Percentiles rank a stretch among this genome's conserved stretches.
These are phyloP conservation scores for Salvia sclarea DNA, from an alignment of 305 asterid species.

Conservation along the genomic window DNA sequence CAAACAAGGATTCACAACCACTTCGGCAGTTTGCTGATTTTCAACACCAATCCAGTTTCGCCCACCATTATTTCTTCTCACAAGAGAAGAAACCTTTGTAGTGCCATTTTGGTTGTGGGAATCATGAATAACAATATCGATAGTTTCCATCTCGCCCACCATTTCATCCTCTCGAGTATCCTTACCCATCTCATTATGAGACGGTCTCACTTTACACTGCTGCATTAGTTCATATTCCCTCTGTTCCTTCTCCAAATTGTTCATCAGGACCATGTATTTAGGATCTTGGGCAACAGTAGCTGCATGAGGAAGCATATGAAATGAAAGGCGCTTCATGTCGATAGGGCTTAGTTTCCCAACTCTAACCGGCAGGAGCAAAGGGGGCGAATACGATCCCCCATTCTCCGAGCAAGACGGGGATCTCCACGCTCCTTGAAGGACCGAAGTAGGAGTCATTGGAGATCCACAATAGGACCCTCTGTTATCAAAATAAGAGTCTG, in stretches of 20 bases:
- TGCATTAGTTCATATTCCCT: conserved; percentile 14
- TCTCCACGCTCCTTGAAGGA: conserved; percentile 53
- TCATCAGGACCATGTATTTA: conserved; percentile 32
- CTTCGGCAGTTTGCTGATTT: neutral
- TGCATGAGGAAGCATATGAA: conserved; percentile 65
- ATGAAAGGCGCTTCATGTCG: conserved; percentile 73
- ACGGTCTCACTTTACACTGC: conserved; percentile 34
- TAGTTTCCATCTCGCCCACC: conserved; percentile 35
- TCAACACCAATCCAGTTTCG: conserved; percentile 6
- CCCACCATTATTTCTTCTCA: conserved; percentile 20
- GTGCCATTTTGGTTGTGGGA: conserved; percentile 20
- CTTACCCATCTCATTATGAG: neutral
- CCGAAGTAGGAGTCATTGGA: conserved; percentile 89
- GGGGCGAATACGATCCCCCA: conserved; percentile 48
- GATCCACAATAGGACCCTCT: conserved; percentile 45
- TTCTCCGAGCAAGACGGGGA: conserved; percentile 35
- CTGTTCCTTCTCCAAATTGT: conserved; percentile 28
- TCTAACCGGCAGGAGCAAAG: conserved; percentile 56
- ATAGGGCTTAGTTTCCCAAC: conserved; percentile 77
- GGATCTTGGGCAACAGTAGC: conserved; percentile 48
- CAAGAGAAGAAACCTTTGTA: conserved; percentile 29
- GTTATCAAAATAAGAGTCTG: conserved; percentile 49
- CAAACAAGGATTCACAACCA: neutral
- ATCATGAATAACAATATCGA: neutral
- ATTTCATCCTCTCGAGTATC: conserved; percentile 19